Percentiles rank a stretch among this genome's conserved stretches.
Evolutionary conservation across 169 alveolate species (phyloP).

Genomic region (Plasmodium gaboni): DNA sequence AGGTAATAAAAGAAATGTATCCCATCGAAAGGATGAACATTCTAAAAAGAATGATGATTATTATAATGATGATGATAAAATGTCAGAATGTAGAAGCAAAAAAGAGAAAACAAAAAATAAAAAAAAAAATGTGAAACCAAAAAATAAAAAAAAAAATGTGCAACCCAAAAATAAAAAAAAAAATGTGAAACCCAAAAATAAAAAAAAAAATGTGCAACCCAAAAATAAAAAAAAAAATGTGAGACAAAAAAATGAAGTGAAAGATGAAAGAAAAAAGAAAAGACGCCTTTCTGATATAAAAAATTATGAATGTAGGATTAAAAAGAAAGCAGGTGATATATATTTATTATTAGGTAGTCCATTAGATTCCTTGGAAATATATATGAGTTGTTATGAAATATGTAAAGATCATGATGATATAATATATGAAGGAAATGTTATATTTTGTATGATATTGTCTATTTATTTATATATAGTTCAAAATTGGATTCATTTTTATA

Average conservation of each 20-base stretch:
- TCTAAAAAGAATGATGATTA: no score
- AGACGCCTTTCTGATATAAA: background rate
- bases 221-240: background rate
- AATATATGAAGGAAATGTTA: slow-evolving; percentile 28
- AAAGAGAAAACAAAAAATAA: background rate
- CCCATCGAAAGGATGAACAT: no score
- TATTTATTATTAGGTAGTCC: slow-evolving; percentile 72
- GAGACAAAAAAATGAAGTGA: background rate
- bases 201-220: background rate
- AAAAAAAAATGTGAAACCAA: background rate
- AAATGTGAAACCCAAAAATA: background rate
- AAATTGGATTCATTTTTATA: slow-evolving; percentile 38
- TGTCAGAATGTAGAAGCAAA: background rate
- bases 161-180: background rate
- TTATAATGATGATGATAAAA: background rate
- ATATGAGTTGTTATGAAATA: slow-evolving; percentile 40
- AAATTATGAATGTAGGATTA: slow-evolving; percentile 10
- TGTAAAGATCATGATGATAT: slow-evolving; percentile 12
- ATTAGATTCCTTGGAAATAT: slow-evolving; percentile 33
- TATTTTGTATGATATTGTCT: slow-evolving; percentile 32
- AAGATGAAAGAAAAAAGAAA: background rate
- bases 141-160: background rate
- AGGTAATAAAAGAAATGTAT: no score
- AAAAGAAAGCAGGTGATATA: slow-evolving; percentile 66
- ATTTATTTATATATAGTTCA: slow-evolving; percentile 39